Evolutionary conservation across 805 yeast species (phyloP).

Genomic region (Yarrowia hollandica): DNA sequence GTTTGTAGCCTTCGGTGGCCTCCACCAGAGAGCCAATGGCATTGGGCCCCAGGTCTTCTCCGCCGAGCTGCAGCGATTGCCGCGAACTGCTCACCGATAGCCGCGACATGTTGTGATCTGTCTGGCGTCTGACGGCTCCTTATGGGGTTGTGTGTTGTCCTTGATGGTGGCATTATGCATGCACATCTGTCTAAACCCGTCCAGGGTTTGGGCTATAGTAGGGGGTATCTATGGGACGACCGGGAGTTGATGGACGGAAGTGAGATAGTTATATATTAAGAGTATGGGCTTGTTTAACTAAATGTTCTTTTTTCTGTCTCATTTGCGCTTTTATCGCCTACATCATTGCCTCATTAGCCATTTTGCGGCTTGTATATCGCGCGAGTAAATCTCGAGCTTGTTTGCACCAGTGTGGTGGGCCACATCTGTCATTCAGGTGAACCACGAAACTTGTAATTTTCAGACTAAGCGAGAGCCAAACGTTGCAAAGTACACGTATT

Average conservation of each 20-base stretch:
- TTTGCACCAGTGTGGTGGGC: too few relatives aligned
- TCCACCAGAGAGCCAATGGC: constrained; percentile 27
- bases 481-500: too few relatives aligned
- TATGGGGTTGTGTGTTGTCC: constrained; percentile 17
- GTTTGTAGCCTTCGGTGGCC: constrained; percentile 15
- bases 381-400: constrained; percentile 14
- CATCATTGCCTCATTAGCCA: too few relatives aligned
- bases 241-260: too few relatives aligned
- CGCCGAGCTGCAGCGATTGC: constrained; percentile 19
- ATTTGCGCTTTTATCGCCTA: too few relatives aligned
- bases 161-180: constrained; percentile 15
- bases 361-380: constrained; percentile 3
- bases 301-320: too few relatives aligned
- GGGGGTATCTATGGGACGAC: neutral
- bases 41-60: constrained; percentile 24
- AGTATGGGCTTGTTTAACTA: too few relatives aligned
- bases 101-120: constrained; percentile 20
- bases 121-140: neutral
- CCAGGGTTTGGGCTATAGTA: constrained; percentile 11
- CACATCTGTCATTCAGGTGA: too few relatives aligned
- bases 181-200: neutral
- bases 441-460: too few relatives aligned
- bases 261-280: too few relatives aligned
- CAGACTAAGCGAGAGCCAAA: too few relatives aligned
- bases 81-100: constrained; percentile 27